A percentile compares a stretch with the other conserved stretches of the same genome.
These are phyloP conservation scores for Nicotiana tomentosiformis DNA, from an alignment of 257 asterid genomes.

Conservation along the genomic window DNA sequence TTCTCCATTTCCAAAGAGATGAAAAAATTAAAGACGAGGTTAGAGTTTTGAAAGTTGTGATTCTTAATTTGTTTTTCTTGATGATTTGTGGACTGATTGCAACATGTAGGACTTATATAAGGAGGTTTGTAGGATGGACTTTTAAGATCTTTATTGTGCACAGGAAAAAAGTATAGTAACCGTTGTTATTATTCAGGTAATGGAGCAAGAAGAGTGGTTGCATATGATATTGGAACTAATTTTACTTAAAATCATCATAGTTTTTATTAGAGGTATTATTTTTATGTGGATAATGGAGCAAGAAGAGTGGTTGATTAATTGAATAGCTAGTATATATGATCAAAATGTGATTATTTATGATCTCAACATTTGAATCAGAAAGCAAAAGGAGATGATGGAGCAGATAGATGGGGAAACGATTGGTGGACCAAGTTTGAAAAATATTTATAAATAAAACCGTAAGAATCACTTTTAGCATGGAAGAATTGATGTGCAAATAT, in stretches of 20 bases:
- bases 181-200: background rate
- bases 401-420: slow-evolving; percentile 12
- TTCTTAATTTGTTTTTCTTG: background rate
- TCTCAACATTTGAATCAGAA: slow-evolving; percentile 20
- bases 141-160: background rate
- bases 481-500: background rate
- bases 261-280: background rate
- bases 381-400: slow-evolving; percentile 34
- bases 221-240: too few species aligned
- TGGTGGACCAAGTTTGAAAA: background rate
- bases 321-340: background rate
- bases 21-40: background rate
- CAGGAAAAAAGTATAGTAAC: background rate
- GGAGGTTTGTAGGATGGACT: background rate
- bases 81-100: background rate
- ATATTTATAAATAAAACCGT: too few species aligned
- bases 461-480: background rate
- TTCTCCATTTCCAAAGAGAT: slow-evolving; percentile 34
- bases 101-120: slow-evolving; percentile 18
- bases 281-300: background rate
- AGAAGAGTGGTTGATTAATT: background rate
- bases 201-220: slow-evolving; percentile 60
- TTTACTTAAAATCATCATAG: too few species aligned
- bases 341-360: background rate
- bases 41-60: background rate